Evolutionary conservation across 192 early-diverging fungal genomes (phyloP).

Genomic region (Coemansia sp.): DNA sequence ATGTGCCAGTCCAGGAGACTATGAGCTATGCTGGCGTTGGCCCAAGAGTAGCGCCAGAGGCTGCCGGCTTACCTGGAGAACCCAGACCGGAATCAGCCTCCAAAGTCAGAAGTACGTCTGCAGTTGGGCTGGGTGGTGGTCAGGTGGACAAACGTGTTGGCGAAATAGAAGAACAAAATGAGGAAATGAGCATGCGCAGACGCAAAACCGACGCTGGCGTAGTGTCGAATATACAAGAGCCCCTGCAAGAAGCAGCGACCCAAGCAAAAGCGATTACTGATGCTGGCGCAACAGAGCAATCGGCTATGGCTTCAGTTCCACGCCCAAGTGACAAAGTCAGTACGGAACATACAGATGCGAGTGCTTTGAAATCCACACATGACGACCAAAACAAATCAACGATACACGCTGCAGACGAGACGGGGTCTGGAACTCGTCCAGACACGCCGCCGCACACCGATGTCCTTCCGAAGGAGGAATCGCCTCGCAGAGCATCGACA

Average conservation of each 20-base stretch:
- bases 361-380: background rate
- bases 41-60: background rate
- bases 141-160: background rate
- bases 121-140: background rate
- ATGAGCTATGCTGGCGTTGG: constrained; percentile 4
- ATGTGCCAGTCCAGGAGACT: background rate
- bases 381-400: background rate
- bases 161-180: background rate
- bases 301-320: background rate
- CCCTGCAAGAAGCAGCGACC: background rate
- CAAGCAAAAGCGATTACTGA: background rate
- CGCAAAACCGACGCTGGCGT: constrained; percentile 4
- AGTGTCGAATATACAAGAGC: background rate
- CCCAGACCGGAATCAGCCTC: background rate
- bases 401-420: background rate
- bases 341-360: background rate
- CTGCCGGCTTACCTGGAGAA: background rate
- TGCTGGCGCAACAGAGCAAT: background rate
- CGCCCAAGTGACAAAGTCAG: background rate
- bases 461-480: background rate
- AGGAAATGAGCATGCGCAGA: background rate
- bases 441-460: background rate
- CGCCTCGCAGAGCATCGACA: constrained; percentile 16
- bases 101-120: constrained; percentile 6
- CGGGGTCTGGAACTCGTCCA: background rate